These are phyloP conservation scores for Falciphora oryzae DNA, from an alignment of 2,329 filamentous ascomycete species.

Conservation along the genomic window DNA sequence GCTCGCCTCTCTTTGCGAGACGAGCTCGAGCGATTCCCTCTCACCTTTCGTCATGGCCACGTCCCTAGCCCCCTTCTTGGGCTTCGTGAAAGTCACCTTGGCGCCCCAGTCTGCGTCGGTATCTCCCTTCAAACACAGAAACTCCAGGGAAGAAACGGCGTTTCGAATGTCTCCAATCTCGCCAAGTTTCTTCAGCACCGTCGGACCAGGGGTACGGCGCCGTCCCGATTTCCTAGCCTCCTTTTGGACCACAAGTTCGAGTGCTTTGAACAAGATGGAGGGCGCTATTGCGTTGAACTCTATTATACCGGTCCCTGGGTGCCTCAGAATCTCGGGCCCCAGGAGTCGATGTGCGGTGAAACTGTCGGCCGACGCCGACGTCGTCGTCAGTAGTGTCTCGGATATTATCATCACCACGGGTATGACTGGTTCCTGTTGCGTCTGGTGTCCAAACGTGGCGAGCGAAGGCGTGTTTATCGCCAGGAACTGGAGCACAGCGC, in stretches of 20 bases:
- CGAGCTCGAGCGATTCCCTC: constrained; percentile 68
- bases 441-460: constrained; percentile 37
- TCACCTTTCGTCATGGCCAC: constrained; percentile 67
- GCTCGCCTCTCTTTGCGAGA: constrained; percentile 82
- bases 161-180: constrained; percentile 89
- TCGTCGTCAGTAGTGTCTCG: constrained; percentile 81
- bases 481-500: constrained; percentile 69
- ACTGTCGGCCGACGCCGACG: constrained; percentile 78
- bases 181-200: constrained; percentile 71
- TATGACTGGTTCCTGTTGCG: constrained; percentile 42
- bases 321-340: constrained; percentile 77
- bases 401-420: constrained; percentile 89
- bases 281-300: constrained; percentile 93
- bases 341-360: constrained; percentile 89
- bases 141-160: constrained; percentile 87
- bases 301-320: constrained; percentile 72
- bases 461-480: constrained; percentile 58
- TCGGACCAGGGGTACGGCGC: constrained; percentile 68
- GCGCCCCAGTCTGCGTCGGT: constrained; percentile 68
- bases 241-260: constrained; percentile 77
- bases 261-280: constrained; percentile 75
- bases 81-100: constrained; percentile 64
- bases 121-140: constrained; percentile 80
- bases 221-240: constrained; percentile 75
- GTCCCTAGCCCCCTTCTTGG: constrained; percentile 55